Evolutionary conservation across 345 rosid genomes (phyloP), one percentile per base, ranked within the genome.

Genomic region (Populus davidiana): DNA sequence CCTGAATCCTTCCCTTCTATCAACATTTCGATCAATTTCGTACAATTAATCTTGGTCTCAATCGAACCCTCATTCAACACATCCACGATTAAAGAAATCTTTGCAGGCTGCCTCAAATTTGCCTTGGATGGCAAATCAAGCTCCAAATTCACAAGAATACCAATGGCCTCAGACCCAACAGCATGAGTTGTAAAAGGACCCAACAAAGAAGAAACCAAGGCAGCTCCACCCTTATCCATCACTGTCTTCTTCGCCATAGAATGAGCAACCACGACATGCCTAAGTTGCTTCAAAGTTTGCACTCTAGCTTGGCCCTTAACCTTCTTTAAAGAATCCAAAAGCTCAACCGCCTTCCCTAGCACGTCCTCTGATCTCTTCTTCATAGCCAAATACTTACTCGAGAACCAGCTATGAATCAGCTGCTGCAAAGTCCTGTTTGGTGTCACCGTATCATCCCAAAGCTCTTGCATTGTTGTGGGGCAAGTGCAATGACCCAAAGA

Each of bases 401-500:
- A 84, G 72, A 88, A 91, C 92, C 94, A 91, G 69, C 86, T 84
- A 69, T 84, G 78, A 74, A 89, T 91, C 83, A 91, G 80, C 27
- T 91, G 92, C 52, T 86, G 78, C 50, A 91, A 90, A 21, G 94
- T 91, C 65, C 73, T 88, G 72, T 91, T 89, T 7, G 94, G 90
- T 4, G 92, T 91, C 35, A 91, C 41, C 14, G 89, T 78, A 73
- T 89, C 87, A 69, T 88, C 92, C 94, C 94, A 91, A 6, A 89
- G 91, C 85, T 91, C 94, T 73, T 91, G 92, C 92, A 91, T 91
- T 66, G 92, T 91, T 7, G 92, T 89, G 63, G 94, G 94, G 73
- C 94, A 91, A 71, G 92, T 91, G 38, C 78, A 86, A 44, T 86
- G 94, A 27, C 94, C 92, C 81, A 91, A 74, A 66, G 61, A 84